Evolutionary conservation across 1,284 basidiomycete genomes (phyloP), one percentile per base, ranked within the genome.

Genomic region (Leccinum griseonigrum): DNA sequence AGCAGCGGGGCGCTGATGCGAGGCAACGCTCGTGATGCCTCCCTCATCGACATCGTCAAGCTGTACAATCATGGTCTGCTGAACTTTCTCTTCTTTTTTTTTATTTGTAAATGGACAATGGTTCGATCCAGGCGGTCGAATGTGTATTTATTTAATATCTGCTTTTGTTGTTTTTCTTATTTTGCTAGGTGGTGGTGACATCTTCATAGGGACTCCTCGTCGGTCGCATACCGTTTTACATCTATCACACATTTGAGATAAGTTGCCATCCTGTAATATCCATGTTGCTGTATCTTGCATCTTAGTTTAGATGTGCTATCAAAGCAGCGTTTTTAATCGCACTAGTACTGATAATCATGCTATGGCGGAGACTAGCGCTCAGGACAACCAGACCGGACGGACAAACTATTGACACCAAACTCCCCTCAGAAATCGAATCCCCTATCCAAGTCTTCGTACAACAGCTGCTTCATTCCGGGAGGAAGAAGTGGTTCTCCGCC

Each of bases 381-480:
- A 38, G 7, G 36, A 9, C 14, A 38, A 38, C 14, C 13, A 16
- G 36, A 38, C 14, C 14, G 36, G 14, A 8, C 36, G 34, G 10
- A 36, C 34, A 36, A 36, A 36, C 13, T 36, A 14, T 34, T 36
- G 6, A 36, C 34, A 36, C 0, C 5, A 36, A 34, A 50, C n/a
- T 22, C 22, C 34, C 28, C 13, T 69, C 56, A 72, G 28, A 73
- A 64, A 36, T 95, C 94, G 67, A 97, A 94, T 13, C 86, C 85
- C 73, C 92, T 88, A 77, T 97, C 86, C 65, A 97, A 81, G 72
- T 97, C 95, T 67, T 91, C 88, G 64, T 90, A 82, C 29, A 97
- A 78, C 56, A 94, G 86, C 67, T 91, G 83, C 57, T 84, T 85
- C 95, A 98, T 98, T 2, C 95, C 95, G 0, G 87, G 86, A 1